Conservation (phyloP, 2,329 filamentous ascomycete species). For the Phaeosphaeria sp. region DNA sequence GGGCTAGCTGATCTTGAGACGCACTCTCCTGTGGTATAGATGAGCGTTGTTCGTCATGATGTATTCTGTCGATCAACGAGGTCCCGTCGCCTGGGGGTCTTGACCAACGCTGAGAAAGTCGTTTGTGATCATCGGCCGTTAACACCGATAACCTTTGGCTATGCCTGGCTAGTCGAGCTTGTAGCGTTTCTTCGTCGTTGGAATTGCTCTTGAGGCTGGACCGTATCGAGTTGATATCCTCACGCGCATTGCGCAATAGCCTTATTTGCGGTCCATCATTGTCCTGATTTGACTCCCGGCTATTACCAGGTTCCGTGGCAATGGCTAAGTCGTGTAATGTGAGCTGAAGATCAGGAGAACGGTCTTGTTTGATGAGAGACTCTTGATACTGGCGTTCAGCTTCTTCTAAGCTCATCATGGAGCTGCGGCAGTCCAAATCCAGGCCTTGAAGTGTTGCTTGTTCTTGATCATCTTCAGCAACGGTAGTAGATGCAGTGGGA, state of each 20-base stretch:
- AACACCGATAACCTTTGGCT: slow-evolving; percentile 3
- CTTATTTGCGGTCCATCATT: not conserved
- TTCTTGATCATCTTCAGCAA: slow-evolving; percentile 21
- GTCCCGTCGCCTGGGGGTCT: not conserved
- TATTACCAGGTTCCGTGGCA: not conserved
- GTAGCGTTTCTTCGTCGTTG: not conserved
- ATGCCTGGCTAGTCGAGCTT: not conserved
- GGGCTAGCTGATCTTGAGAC: not conserved
- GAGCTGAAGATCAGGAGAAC: not conserved
- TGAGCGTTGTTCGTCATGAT: not conserved
- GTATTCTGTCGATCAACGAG: not conserved
- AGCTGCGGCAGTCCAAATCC: slow-evolving; percentile 19
- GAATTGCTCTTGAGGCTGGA: slow-evolving; percentile 9
- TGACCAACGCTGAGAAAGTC: slow-evolving; percentile 8
- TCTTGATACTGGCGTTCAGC: slow-evolving; percentile 14
- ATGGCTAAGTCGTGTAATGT: not conserved
- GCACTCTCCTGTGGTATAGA: not conserved
- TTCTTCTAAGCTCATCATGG: slow-evolving; percentile 21
- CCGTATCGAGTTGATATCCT: slow-evolving; percentile 17
- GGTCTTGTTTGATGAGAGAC: not conserved
- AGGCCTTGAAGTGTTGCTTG: slow-evolving; percentile 18
- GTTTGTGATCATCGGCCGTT: slow-evolving; percentile 6
- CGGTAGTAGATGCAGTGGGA: not conserved
- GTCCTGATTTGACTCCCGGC: not conserved
- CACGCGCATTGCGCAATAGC: slow-evolving; percentile 6